phyloP scores from a whole-genome alignment of 495 filamentous ascomycete genomes.

The Talaromyces ruber region DNA sequence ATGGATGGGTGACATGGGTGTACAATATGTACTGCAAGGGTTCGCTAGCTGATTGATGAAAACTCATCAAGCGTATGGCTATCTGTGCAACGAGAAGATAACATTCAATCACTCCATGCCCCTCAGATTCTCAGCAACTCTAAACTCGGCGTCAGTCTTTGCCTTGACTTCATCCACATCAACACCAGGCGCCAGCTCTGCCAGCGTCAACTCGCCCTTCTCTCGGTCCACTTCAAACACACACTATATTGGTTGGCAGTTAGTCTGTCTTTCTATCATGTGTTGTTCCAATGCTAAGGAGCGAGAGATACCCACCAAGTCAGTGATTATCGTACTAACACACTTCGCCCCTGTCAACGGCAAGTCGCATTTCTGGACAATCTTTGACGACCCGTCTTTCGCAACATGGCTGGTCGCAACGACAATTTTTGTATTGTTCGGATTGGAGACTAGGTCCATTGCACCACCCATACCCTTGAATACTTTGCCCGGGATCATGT shows the following conservation, averaged over 20 bases:
- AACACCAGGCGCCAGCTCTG: conserved; percentile 78
- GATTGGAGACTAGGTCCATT: conserved; percentile 89
- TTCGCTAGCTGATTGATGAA: background rate
- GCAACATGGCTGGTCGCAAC: conserved; percentile 89
- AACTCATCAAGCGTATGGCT: background rate
- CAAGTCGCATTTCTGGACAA: conserved; percentile 76
- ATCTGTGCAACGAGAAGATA: background rate
- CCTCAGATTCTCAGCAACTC: conserved; percentile 60
- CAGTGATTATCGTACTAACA: conserved; percentile 86
- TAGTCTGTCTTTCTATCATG: background rate
- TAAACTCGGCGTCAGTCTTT: conserved; percentile 80
- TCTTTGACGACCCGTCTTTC: conserved; percentile 82
- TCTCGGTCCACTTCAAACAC: conserved; percentile 85
- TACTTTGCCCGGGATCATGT: conserved; percentile 83
- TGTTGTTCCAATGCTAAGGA: conserved; percentile 4
- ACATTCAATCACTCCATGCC: conserved; percentile 55
- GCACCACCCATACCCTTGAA: conserved; percentile 94
- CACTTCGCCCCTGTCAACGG: conserved; percentile 79
- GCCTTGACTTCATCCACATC: conserved; percentile 74
- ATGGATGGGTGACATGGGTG: background rate
- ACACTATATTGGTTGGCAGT: conserved; percentile 21
- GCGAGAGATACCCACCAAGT: conserved; percentile 51
- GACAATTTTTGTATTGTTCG: conserved; percentile 77
- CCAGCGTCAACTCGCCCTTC: conserved; percentile 62
- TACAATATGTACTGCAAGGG: background rate